These are phyloP conservation scores for Monarda citriodora DNA, from an alignment of 305 asterid species.

Conservation along the genomic window DNA sequence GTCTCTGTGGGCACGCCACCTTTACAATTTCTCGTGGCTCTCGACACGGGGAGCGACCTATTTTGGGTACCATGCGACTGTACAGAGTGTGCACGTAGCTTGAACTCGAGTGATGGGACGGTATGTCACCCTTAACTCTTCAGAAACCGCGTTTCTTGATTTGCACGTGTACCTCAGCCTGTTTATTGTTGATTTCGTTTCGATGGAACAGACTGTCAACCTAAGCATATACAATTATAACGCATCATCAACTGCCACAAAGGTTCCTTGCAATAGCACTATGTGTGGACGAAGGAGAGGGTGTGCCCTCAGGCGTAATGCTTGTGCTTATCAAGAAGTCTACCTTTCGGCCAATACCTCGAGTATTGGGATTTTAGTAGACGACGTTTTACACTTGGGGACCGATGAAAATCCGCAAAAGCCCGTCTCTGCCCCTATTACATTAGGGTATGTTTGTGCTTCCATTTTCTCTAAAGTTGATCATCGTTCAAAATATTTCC, in stretches of 20 bases:
- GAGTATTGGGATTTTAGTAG: conserved; percentile 75
- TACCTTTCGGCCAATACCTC: conserved; percentile 87
- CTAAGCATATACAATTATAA: conserved; percentile 80
- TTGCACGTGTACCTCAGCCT: background rate
- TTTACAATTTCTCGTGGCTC: conserved; percentile 78
- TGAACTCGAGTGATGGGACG: conserved; percentile 37
- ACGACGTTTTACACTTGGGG: conserved; percentile 75
- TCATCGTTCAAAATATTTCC: background rate
- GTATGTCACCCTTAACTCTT: conserved; percentile 20
- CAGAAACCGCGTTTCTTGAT: background rate
- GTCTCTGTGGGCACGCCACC: conserved; percentile 84
- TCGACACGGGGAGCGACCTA: conserved; percentile 99
- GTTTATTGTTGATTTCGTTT: conserved; percentile 5
- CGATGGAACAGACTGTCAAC: conserved; percentile 43
- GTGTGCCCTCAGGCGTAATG: conserved; percentile 43
- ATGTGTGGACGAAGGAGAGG: conserved; percentile 50
- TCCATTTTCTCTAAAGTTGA: background rate
- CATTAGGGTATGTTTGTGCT: conserved; percentile 64
- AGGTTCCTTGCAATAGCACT: conserved; percentile 78
- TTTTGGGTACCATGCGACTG: conserved; percentile 99
- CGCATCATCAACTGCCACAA: conserved; percentile 57
- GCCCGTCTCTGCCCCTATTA: conserved; percentile 54
- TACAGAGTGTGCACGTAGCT: conserved; percentile 44
- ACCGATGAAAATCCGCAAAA: conserved; percentile 41
- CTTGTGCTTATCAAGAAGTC: conserved; percentile 75